phyloP scores from a whole-genome alignment of 208 protist genomes.

The Wallacemonas sp. region DNA sequence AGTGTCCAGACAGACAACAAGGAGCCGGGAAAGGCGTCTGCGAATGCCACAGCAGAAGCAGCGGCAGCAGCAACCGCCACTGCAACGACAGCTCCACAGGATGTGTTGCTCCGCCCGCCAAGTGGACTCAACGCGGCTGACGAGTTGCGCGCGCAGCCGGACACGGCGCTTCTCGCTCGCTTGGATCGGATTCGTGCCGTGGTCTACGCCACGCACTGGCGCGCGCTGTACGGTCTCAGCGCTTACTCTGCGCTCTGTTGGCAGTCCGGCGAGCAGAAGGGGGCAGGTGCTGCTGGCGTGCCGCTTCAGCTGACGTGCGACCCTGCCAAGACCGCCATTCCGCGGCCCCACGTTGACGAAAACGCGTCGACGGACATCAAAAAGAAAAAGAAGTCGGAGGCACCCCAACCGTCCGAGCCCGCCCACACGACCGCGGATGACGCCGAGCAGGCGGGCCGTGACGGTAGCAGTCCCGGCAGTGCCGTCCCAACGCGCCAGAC shows the following conservation, averaged over 20 bases:
- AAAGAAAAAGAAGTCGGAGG: no score
- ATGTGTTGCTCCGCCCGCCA: conserved; percentile 1
- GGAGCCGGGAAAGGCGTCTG: conserved; percentile 11
- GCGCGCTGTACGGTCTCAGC: conserved; percentile 28
- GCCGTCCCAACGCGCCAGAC: background rate
- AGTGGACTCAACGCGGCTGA: background rate
- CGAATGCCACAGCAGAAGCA: conserved; percentile 6
- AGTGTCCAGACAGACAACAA: background rate
- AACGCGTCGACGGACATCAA: background rate
- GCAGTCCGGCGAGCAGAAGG: background rate
- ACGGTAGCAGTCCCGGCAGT: background rate
- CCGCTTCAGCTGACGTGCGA: conserved; percentile 1
- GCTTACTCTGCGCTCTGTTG: conserved; percentile 30
- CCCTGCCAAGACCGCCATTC: background rate
- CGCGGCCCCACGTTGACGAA: background rate
- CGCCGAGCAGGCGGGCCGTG: background rate
- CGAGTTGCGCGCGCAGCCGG: conserved; percentile 21
- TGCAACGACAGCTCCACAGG: no score
- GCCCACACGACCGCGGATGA: background rate
- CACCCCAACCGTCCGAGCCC: no score
- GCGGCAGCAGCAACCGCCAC: no score
- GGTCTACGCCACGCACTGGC: conserved; percentile 39
- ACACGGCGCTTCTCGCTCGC: conserved; percentile 15
- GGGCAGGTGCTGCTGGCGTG: background rate
- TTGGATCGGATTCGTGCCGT: conserved; percentile 23